Evolutionary conservation across 208 protist genomes (phyloP).

Genomic region (Spongospora subterranea): DNA sequence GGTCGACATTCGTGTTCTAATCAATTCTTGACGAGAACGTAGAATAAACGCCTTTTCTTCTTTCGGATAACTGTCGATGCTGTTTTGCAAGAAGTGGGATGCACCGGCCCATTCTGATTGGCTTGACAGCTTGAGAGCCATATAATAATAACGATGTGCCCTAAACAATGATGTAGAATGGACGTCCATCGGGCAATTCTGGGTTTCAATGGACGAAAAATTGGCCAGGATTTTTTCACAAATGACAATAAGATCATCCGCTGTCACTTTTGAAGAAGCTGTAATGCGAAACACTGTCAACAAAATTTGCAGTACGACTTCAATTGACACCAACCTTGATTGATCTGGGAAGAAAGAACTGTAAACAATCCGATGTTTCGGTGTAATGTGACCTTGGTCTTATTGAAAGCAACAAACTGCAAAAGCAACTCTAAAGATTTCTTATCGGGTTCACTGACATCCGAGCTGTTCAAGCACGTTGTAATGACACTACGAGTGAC

Average conservation of each 20-base stretch:
- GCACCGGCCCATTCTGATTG: not conserved
- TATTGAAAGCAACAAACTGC: not conserved
- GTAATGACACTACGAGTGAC: not conserved
- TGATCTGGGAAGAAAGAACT: not conserved
- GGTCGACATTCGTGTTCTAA: not conserved
- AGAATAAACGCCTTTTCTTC: not conserved
- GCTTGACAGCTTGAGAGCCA: not conserved
- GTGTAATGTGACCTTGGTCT: constrained; percentile 15
- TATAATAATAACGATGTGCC: not conserved
- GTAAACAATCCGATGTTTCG: not conserved
- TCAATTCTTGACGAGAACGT: not conserved
- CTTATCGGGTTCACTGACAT: not conserved
- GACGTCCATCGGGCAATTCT: not conserved
- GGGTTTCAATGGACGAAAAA: not conserved
- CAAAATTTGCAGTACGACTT: not conserved
- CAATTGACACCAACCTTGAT: not conserved
- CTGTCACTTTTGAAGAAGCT: not conserved
- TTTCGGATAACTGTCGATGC: not conserved
- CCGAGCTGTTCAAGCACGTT: not conserved
- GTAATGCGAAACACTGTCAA: not conserved
- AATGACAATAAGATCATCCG: constrained; percentile 22
- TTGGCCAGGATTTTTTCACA: constrained; percentile 20
- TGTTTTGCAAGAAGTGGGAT: not conserved
- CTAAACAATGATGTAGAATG: not conserved
- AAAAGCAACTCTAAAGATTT: not conserved